phyloP scores from a whole-genome alignment of 139 green algal genomes.

The Chlorella sp. region DNA sequence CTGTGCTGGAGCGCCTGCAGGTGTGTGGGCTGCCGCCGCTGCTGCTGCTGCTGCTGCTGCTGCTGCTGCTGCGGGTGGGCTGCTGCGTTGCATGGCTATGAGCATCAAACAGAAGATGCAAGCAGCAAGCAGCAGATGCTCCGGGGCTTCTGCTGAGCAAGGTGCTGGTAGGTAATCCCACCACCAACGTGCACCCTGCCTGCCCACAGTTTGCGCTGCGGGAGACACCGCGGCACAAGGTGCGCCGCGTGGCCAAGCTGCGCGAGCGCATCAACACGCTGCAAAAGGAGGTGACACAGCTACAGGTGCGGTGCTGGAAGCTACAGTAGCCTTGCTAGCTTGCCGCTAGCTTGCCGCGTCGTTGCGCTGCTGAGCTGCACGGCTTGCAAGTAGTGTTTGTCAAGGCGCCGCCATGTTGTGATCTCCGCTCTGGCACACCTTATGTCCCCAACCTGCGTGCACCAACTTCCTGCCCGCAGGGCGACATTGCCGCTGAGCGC shows the following conservation, averaged over 20 bases:
- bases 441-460: neutral
- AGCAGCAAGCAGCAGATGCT: too few species aligned
- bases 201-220: neutral
- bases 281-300: neutral
- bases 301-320: slow-evolving; percentile 4
- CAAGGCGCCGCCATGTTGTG: too few species aligned
- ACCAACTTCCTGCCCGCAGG: neutral
- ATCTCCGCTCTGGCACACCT: too few species aligned
- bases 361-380: neutral
- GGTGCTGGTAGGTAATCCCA: neutral
- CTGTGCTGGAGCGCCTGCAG: slow-evolving; percentile 40
- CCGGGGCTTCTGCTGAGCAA: too few species aligned
- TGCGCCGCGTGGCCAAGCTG: slow-evolving; percentile 12
- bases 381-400: neutral
- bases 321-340: neutral
- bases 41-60: neutral
- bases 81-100: too few species aligned
- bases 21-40: neutral
- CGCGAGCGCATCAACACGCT: slow-evolving; percentile 8
- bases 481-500: slow-evolving; percentile 21
- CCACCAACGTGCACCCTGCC: neutral
- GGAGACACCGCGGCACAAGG: slow-evolving; percentile 16
- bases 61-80: too few species aligned
- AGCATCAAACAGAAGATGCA: too few species aligned
- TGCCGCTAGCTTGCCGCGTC: neutral